A percentile compares a stretch with the other conserved stretches of the same genome.
Evolutionary conservation across 2,329 filamentous ascomycete genomes (phyloP).

Genomic region (Lasiodiplodia gonubiensis): DNA sequence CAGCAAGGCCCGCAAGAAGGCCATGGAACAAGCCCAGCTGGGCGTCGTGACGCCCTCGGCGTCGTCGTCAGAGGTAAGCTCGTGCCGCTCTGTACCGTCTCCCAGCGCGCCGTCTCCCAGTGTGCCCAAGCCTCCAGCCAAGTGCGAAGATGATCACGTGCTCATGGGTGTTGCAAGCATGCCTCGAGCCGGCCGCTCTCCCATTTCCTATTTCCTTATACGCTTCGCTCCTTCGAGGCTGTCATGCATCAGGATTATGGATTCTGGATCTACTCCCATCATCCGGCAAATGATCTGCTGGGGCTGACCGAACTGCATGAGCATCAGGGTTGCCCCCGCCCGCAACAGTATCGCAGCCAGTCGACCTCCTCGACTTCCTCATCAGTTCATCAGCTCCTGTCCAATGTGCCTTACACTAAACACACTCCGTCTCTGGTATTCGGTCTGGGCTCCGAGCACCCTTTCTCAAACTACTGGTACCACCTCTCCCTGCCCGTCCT

Average conservation of each 20-base stretch:
- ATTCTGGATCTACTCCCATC: slow-evolving; percentile 21
- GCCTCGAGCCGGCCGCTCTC: slow-evolving; percentile 26
- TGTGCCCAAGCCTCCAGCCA: slow-evolving; percentile 6
- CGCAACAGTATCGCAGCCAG: slow-evolving; percentile 29
- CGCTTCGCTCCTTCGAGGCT: slow-evolving; percentile 26
- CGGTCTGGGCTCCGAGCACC: slow-evolving; percentile 78
- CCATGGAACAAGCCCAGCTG: slow-evolving; percentile 20
- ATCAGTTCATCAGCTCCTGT: slow-evolving; percentile 63
- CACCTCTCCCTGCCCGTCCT: not conserved
- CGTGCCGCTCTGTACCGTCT: not conserved
- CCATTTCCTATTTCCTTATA: slow-evolving; percentile 27
- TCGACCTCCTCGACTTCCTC: slow-evolving; percentile 47
- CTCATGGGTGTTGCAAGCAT: slow-evolving; percentile 26
- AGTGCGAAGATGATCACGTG: slow-evolving; percentile 16
- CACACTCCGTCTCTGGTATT: slow-evolving; percentile 78
- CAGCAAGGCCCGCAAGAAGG: slow-evolving; percentile 26
- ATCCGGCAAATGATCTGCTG: slow-evolving; percentile 28
- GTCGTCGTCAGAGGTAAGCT: slow-evolving; percentile 28
- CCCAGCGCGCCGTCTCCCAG: not conserved
- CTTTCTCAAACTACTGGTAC: slow-evolving; percentile 82
- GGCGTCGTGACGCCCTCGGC: slow-evolving; percentile 26
- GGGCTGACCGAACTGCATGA: slow-evolving; percentile 29
- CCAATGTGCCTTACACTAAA: slow-evolving; percentile 73
- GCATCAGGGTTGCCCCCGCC: slow-evolving; percentile 25
- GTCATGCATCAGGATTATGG: slow-evolving; percentile 24